A percentile compares a stretch with the other conserved stretches of the same genome.
Conservation (phyloP, 192 early-diverging fungal species). For the Phycomyces blakesleeanus region DNA sequence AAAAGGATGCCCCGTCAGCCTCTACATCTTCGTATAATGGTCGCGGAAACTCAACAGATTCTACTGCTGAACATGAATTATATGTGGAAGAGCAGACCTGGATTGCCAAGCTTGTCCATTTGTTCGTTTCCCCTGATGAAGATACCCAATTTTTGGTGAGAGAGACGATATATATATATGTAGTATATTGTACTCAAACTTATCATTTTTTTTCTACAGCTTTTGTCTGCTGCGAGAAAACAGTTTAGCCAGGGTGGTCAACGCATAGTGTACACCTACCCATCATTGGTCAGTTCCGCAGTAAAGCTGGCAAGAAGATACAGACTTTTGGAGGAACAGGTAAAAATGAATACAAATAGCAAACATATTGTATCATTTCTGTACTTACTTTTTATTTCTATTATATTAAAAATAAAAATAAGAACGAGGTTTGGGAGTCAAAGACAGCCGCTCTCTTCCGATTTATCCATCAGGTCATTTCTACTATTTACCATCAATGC, state of each 20-base stretch:
- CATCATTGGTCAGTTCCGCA: slow-evolving; percentile 71
- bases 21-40: slow-evolving; percentile 32
- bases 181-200: no score
- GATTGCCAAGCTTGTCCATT: slow-evolving; percentile 76
- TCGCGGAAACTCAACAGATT: background rate
- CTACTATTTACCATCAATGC: slow-evolving; percentile 60
- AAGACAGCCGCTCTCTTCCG: slow-evolving; percentile 70
- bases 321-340: slow-evolving; percentile 36
- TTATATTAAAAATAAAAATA: no score
- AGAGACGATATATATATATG: background rate
- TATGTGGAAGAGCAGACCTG: slow-evolving; percentile 85
- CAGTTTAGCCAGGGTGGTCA: slow-evolving; percentile 82
- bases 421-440: slow-evolving; percentile 58
- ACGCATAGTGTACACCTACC: slow-evolving; percentile 86
- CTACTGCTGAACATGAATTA: slow-evolving; percentile 71
- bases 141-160: slow-evolving; percentile 77
- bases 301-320: slow-evolving; percentile 60
- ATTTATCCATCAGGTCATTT: slow-evolving; percentile 86
- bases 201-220: slow-evolving; percentile 32
- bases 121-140: slow-evolving; percentile 64
- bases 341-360: background rate
- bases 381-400: no score
- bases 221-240: slow-evolving; percentile 76
- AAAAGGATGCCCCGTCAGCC: slow-evolving; percentile 52
- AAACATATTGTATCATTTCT: no score